Evolutionary conservation across 140 eudicot genomes (phyloP).

Genomic region (Flaveria floridana): DNA sequence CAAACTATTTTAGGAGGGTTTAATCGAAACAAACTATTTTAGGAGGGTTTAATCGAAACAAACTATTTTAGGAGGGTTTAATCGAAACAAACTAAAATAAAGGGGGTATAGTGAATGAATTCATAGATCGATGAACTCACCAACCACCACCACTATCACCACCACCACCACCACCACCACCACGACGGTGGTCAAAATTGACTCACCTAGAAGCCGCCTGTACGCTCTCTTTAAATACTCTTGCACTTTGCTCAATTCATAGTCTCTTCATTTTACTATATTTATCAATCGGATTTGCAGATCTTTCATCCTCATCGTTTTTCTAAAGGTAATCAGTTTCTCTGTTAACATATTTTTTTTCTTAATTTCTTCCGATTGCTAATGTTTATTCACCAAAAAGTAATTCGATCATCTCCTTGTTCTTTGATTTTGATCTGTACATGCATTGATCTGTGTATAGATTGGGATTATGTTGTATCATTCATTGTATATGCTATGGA

Average conservation of each 20-base stretch:
- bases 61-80: not conserved
- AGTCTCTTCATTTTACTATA: constrained; percentile 10
- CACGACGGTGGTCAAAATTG: constrained; percentile 32
- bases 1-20: not conserved
- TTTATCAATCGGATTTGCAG: not conserved
- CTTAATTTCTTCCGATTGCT: constrained; percentile 11
- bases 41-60: not conserved
- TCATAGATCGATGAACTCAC: not conserved
- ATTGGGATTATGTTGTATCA: not conserved
- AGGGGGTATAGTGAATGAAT: not conserved
- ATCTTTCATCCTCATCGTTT: constrained; percentile 16
- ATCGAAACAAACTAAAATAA: not conserved
- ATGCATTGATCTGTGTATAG: constrained; percentile 19
- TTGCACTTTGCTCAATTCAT: constrained; percentile 23
- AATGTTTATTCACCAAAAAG: not conserved
- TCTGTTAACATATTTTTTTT: not conserved
- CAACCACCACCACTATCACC: constrained; percentile 35
- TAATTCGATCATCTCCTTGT: constrained; percentile 21
- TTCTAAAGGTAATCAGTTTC: constrained; percentile 27
- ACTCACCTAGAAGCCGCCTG: constrained; percentile 15
- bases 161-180: not conserved
- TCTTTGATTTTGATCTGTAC: not conserved
- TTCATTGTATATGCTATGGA: not conserved
- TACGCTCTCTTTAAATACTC: constrained; percentile 21
- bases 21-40: not conserved